Conservation (phyloP, 2,329 filamentous ascomycete species). For the Septoria petroselini region DNA sequence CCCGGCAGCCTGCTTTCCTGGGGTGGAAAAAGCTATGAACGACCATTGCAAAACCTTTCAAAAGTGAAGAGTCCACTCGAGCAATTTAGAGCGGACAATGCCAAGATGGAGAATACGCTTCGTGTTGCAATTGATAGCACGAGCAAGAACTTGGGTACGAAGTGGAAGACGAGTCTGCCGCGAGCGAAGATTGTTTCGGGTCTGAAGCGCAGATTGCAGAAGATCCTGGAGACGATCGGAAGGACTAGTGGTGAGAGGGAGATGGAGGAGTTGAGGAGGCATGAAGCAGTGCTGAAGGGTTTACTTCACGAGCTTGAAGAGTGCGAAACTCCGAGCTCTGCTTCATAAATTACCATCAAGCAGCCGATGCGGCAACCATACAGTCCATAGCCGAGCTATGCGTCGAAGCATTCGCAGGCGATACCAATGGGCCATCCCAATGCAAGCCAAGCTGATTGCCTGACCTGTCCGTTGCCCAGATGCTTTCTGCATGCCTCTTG, state of each 20-base stretch:
- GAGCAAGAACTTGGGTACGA: no score
- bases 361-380: constrained; percentile 25
- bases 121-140: no score
- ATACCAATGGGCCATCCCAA: constrained; percentile 59
- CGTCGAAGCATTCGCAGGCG: constrained; percentile 28
- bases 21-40: not conserved
- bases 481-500: constrained; percentile 58
- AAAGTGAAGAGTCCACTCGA: not conserved
- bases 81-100: not conserved
- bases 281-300: not conserved
- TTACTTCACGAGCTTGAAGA: no score
- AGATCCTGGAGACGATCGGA: no score
- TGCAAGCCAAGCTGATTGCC: constrained; percentile 56
- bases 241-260: no score
- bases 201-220: no score
- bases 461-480: constrained; percentile 60
- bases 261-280: not conserved
- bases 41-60: not conserved
- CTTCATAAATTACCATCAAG: no score
- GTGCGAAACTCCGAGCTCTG: no score
- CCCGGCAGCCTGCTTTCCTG: not conserved
- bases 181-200: no score
- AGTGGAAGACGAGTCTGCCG: no score
- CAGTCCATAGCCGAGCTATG: constrained; percentile 33
- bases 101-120: no score